Evolutionary conservation across 495 filamentous ascomycete species (phyloP).

Genomic region (Pseudevernia furfuracea): DNA sequence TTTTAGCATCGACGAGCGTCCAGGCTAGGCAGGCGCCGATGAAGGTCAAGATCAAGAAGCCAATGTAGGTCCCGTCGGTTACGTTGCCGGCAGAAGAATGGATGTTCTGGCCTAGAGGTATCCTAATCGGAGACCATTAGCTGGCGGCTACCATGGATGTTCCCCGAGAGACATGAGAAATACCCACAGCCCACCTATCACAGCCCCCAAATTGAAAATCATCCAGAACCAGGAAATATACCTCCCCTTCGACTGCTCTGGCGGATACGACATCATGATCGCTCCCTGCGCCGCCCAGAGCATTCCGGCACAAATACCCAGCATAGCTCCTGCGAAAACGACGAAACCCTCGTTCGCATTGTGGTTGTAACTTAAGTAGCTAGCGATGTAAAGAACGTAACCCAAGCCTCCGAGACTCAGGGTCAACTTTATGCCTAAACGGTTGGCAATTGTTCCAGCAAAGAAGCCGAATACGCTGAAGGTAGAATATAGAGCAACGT

Average conservation of each 20-base stretch:
- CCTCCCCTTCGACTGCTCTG: slow-evolving; percentile 41
- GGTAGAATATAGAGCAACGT: slow-evolving; percentile 56
- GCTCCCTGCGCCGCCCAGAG: slow-evolving; percentile 47
- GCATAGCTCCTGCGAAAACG: slow-evolving; percentile 51
- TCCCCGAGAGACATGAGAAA: neutral
- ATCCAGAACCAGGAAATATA: slow-evolving; percentile 48
- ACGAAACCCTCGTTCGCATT: slow-evolving; percentile 65
- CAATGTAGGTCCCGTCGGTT: slow-evolving; percentile 46
- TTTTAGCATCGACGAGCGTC: slow-evolving; percentile 49
- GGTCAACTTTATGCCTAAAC: slow-evolving; percentile 37
- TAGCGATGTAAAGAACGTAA: slow-evolving; percentile 41
- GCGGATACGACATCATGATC: slow-evolving; percentile 49
- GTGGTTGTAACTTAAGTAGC: slow-evolving; percentile 57
- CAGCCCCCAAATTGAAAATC: slow-evolving; percentile 48
- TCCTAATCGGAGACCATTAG: slow-evolving; percentile 29
- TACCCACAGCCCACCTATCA: slow-evolving; percentile 43
- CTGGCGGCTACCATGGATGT: neutral
- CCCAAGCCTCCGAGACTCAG: slow-evolving; percentile 41
- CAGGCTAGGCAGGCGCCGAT: slow-evolving; percentile 53
- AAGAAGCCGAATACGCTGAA: slow-evolving; percentile 49
- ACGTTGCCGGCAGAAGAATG: slow-evolving; percentile 35
- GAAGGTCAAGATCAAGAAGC: slow-evolving; percentile 43
- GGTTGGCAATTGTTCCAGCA: slow-evolving; percentile 45
- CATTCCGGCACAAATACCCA: slow-evolving; percentile 43
- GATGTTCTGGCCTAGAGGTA: slow-evolving; percentile 48